Base-by-base conservation (phyloP, 1,139 yeast species). In the Candida tropicalis region DNA sequence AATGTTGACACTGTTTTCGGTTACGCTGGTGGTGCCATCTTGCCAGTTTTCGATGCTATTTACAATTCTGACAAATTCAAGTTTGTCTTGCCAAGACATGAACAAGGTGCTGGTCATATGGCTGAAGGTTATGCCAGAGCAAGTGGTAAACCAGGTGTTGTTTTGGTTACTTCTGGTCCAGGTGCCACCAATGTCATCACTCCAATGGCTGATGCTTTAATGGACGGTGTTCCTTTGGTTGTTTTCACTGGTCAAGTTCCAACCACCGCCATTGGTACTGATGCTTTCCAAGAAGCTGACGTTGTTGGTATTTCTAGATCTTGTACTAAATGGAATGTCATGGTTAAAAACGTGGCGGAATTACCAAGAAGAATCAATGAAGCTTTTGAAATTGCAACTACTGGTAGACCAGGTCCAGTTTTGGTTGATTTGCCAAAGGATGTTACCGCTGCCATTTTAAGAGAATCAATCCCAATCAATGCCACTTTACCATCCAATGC, bases 31-130 rank as follows among this genome's bases (percentile, higher is more conserved):
- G 99, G 99, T 63, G 99, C 99, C 55, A 93, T 93, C 62, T 78
- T 93, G 58, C 98, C 99, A 18, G 99, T 93, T 25, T 93, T 87
- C 62, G 99, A 93, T 63, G 99, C 98, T 54, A 93, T 93, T 57
- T 87, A 87, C 75, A 87, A 91, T 71, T 87, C 97, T 12, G 84
- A 86, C 46, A 81, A 86, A 59, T 91, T 93, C 75, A 82, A 84
- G 55, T 93, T 93, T 64, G 88, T 93, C 46, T 75, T 93, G 56
- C 99, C 99, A 41, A 82, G 96, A 61, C 99, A 93, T 64, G 99
- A 93, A 68, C 99, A 93, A 71, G 99, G 99, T 66, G 99, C 99
- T 17, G 99, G 99, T 41, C 99, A 93, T 68, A 93, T 93, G 99
- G 99, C 99, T 43, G 98, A 93, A 72, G 99, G 99, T 49, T 93